phyloP scores from a whole-genome alignment of 2,329 filamentous ascomycete species.

The Herpotrichia juniperi region DNA sequence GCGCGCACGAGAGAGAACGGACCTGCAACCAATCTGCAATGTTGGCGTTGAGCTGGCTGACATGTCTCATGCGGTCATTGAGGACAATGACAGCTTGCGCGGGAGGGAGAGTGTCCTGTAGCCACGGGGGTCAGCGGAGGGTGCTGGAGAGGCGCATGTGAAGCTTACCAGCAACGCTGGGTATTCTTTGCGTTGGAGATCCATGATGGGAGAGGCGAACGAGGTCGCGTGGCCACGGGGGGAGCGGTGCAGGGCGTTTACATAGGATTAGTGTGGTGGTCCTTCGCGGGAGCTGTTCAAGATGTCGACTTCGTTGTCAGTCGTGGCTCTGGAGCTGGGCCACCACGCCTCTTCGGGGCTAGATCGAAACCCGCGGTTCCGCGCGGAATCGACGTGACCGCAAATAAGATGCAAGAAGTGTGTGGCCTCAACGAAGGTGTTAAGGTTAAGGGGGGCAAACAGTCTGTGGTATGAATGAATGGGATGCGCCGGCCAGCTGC shows the following conservation, averaged over 20 bases:
- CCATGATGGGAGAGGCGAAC: constrained; percentile 46
- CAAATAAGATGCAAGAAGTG: neutral
- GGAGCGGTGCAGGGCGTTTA: constrained; percentile 26
- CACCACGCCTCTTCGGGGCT: constrained; percentile 30
- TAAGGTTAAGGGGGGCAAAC: neutral
- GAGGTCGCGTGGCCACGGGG: constrained; percentile 35
- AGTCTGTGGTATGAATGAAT: neutral
- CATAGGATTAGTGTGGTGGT: constrained; percentile 31
- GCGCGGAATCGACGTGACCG: constrained; percentile 1
- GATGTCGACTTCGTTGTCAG: constrained; percentile 34
- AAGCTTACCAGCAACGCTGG: constrained; percentile 86
- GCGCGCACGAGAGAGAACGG: constrained; percentile 40
- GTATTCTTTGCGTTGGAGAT: constrained; percentile 86
- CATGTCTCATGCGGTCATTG: constrained; percentile 85
- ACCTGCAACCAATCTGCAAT: constrained; percentile 98
- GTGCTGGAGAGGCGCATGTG: constrained; percentile 21
- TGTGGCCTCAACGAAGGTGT: neutral
- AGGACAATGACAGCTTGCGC: constrained; percentile 80
- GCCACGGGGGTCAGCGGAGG: constrained; percentile 33
- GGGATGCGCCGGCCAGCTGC: neutral
- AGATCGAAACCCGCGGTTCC: constrained; percentile 20
- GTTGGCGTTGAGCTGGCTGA: constrained; percentile 83
- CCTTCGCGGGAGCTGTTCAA: constrained; percentile 27
- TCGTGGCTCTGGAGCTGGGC: constrained; percentile 27
- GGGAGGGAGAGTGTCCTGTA: constrained; percentile 79